phyloP scores from a whole-genome alignment of 108 stramenopile genomes.

The Stephanodiscus triporus region DNA sequence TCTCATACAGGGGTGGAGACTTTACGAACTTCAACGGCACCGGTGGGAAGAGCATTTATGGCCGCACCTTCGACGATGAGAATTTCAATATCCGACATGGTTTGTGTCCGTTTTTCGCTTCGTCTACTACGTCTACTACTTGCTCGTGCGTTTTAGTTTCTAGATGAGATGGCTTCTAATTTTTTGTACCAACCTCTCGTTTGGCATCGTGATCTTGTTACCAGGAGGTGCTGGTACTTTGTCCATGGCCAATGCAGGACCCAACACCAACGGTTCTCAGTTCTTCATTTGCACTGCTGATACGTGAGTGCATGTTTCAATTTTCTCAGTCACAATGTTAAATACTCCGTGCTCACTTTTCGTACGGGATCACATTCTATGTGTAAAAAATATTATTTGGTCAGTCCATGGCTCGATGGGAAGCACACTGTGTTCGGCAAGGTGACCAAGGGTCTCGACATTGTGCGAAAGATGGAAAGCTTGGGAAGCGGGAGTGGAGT shows the following conservation, averaged over 20 bases:
- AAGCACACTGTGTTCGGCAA: conserved; percentile 97
- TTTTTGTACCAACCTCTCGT: not conserved
- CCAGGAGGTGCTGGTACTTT: conserved; percentile 44
- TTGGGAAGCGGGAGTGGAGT: conserved; percentile 73
- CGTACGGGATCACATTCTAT: not conserved
- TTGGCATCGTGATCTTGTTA: not conserved
- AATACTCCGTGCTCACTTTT: not conserved
- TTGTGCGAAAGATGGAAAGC: conserved; percentile 86
- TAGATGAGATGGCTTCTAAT: not conserved
- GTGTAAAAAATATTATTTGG: not conserved
- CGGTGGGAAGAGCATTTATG: conserved; percentile 91
- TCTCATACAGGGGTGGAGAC: too few species aligned
- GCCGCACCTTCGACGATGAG: conserved; percentile 78
- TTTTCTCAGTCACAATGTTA: too few species aligned
- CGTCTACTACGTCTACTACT: not conserved
- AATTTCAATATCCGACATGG: conserved; percentile 89
- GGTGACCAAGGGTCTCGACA: conserved; percentile 92
- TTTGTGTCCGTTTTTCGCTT: conserved; percentile 21
- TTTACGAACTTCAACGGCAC: conserved; percentile 88
- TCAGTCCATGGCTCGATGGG: conserved; percentile 94
- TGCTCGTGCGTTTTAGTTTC: too few species aligned
- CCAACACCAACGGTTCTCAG: conserved; percentile 94
- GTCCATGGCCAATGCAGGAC: conserved; percentile 85
- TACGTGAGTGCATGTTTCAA: conserved; percentile 29
- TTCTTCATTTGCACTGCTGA: conserved; percentile 97